These are phyloP conservation scores for Trichoderma erinaceum DNA, from an alignment of 495 filamentous ascomycete species.

Conservation along the genomic window DNA sequence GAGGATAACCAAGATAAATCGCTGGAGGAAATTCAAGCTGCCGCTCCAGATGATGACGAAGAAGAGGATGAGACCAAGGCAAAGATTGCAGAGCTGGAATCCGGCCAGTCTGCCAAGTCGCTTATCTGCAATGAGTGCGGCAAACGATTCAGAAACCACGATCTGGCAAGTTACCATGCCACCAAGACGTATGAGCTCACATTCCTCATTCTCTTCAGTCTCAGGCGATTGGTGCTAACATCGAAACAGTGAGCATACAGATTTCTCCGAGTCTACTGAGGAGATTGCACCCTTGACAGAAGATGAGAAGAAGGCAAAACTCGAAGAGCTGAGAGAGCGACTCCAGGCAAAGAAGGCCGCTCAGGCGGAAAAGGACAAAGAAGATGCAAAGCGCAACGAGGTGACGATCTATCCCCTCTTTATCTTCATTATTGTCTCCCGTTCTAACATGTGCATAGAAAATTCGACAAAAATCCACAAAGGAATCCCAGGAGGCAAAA, in stretches of 20 bases:
- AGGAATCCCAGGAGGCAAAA: conserved; percentile 71
- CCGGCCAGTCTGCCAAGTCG: conserved; percentile 51
- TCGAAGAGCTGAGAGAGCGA: conserved; percentile 67
- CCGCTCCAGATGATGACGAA: conserved; percentile 24
- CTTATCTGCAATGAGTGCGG: conserved; percentile 83
- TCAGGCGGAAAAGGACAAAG: conserved; percentile 69
- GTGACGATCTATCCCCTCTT: conserved; percentile 32
- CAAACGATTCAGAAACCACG: conserved; percentile 77
- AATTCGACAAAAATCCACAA: conserved; percentile 78
- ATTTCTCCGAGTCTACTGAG: conserved; percentile 90
- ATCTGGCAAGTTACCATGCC: conserved; percentile 84
- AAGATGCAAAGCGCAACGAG: conserved; percentile 85
- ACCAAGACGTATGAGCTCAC: conserved; percentile 58
- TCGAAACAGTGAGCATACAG: conserved; percentile 60
- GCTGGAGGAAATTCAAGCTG: conserved; percentile 64
- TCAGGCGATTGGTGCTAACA: neutral
- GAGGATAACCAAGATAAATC: conserved; percentile 80
- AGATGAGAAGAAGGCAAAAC: conserved; percentile 76
- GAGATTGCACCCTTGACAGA: conserved; percentile 85
- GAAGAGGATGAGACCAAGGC: conserved; percentile 51
- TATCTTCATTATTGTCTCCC: neutral
- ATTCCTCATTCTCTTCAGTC: neutral
- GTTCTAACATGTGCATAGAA: conserved; percentile 45
- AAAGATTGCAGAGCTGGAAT: conserved; percentile 49
- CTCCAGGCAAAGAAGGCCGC: conserved; percentile 65